Percentiles rank a stretch among this genome's conserved stretches.
Conservation (phyloP, 2,329 filamentous ascomycete genomes). For the Metarhizium guizhouense region DNA sequence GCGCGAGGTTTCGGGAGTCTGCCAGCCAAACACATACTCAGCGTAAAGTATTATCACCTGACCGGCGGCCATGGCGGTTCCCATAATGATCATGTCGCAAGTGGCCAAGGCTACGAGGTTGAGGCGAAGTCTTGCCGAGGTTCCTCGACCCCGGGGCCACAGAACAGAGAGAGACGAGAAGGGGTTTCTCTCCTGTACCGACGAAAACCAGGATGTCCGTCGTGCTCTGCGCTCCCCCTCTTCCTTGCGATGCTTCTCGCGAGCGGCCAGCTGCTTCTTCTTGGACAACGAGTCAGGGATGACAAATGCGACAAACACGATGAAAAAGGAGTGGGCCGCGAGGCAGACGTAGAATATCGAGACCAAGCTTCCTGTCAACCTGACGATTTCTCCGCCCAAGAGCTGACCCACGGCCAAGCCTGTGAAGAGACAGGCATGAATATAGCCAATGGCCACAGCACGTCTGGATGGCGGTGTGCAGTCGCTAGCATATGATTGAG, state of each 20-base stretch:
- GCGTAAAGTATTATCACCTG: slow-evolving; percentile 80
- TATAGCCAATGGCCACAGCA: slow-evolving; percentile 77
- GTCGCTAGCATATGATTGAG: slow-evolving; percentile 82
- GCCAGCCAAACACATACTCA: slow-evolving; percentile 74
- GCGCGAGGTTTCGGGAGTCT: slow-evolving; percentile 66
- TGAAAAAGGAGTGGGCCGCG: slow-evolving; percentile 63
- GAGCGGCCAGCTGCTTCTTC: slow-evolving; percentile 59
- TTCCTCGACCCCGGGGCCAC: slow-evolving; percentile 59
- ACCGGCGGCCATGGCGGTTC: slow-evolving; percentile 70
- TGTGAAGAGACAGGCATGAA: slow-evolving; percentile 80
- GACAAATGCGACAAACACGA: slow-evolving; percentile 59
- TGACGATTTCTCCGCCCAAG: slow-evolving; percentile 70
- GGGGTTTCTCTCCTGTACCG: slow-evolving; percentile 49
- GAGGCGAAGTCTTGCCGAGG: slow-evolving; percentile 50
- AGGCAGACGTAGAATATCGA: slow-evolving; percentile 80
- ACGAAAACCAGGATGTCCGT: slow-evolving; percentile 19
- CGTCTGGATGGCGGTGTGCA: slow-evolving; percentile 74
- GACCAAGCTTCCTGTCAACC: slow-evolving; percentile 64
- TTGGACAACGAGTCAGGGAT: slow-evolving; percentile 80
- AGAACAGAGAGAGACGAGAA: slow-evolving; percentile 71
- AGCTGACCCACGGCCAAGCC: slow-evolving; percentile 86
- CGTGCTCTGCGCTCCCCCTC: slow-evolving; percentile 25
- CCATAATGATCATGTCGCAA: slow-evolving; percentile 75
- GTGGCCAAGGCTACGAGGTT: slow-evolving; percentile 77
- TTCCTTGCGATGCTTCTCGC: slow-evolving; percentile 53